phyloP scores from a whole-genome alignment of 192 early-diverging fungal genomes.

The Obelidium mucronatum region DNA sequence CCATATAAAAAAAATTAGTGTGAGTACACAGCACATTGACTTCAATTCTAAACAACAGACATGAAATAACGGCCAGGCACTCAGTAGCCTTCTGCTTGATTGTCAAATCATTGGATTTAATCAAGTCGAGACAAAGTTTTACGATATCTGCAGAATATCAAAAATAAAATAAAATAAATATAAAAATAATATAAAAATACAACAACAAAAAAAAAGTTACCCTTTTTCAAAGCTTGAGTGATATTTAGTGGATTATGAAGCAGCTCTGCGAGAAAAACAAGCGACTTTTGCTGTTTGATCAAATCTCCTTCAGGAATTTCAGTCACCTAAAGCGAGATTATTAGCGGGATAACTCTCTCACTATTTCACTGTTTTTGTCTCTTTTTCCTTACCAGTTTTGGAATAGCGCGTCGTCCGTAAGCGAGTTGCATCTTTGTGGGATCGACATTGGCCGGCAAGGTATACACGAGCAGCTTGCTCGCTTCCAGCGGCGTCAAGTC shows the following conservation, averaged over 20 bases:
- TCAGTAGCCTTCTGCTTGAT: slow-evolving; percentile 58
- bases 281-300: slow-evolving; percentile 42
- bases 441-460: slow-evolving; percentile 46
- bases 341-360: background rate
- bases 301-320: slow-evolving; percentile 38
- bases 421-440: slow-evolving; percentile 58
- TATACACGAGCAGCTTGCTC: slow-evolving; percentile 32
- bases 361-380: slow-evolving; percentile 1
- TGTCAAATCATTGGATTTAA: slow-evolving; percentile 44
- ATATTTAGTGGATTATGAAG: slow-evolving; percentile 57
- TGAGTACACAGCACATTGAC: background rate
- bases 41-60: slow-evolving; percentile 14
- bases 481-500: slow-evolving; percentile 37
- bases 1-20: slow-evolving; percentile 4
- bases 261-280: slow-evolving; percentile 54
- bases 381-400: slow-evolving; percentile 54
- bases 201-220: slow-evolving; percentile 13
- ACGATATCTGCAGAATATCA: slow-evolving; percentile 10
- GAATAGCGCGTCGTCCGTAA: slow-evolving; percentile 55
- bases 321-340: slow-evolving; percentile 35
- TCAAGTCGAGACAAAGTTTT: slow-evolving; percentile 11
- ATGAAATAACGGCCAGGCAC: slow-evolving; percentile 49
- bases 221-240: slow-evolving; percentile 47
- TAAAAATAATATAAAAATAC: no score
- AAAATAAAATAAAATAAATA: background rate